Base-by-base conservation (phyloP, 2,329 filamentous ascomycete species). In the Amylocarpus encephaloides region DNA sequence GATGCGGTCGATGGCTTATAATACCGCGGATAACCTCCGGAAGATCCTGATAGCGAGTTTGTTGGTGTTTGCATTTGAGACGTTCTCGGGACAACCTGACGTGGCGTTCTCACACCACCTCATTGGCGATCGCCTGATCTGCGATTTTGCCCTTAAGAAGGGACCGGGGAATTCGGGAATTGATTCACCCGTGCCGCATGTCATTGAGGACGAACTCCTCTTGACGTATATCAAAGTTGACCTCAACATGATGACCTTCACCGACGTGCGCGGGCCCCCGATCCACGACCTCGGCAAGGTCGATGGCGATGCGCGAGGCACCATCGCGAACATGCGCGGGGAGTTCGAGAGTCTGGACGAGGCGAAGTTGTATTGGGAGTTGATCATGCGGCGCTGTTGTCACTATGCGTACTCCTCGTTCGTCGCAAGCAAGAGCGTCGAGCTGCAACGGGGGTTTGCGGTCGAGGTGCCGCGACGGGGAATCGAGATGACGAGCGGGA, bases 21-120 rank as follows among this genome's bases (percentile, higher is more conserved):
- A 33, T 18, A 19, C 18, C 10, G 42, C 41, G 12, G 13, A 33
- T n/a, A 29, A 48, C 33, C 32, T 52, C 4, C 19, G 53, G 18
- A 48, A 52, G 33, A 19, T 46, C 1, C 29, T 50, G 12, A 50
- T 55, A 11, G 47, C 49, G 3, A 44, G 38, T 40, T 44, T 55
- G 2, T 18, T 55, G 6, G 41, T 49, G 6, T 43, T 46, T 39
- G 48, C 44, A 30, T 55, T 55, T 43, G 53, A 55, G 36, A 50
- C 46, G 4, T 48, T 55, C 35, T 42, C 45, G 11, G 47, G 47
- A 10, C 41, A 50, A 13, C 47, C 40, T 16, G 47, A 50, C n/a
- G 12, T 50, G 3, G 53, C 53, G 26, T 41, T 52, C 11, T 48
- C 36, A 4, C 53, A 55, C n/a, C 40, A 44, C 16, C 35, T 50